Base-by-base conservation (phyloP, 768 basidiomycete species). In the Xerocomellus intermedius region DNA sequence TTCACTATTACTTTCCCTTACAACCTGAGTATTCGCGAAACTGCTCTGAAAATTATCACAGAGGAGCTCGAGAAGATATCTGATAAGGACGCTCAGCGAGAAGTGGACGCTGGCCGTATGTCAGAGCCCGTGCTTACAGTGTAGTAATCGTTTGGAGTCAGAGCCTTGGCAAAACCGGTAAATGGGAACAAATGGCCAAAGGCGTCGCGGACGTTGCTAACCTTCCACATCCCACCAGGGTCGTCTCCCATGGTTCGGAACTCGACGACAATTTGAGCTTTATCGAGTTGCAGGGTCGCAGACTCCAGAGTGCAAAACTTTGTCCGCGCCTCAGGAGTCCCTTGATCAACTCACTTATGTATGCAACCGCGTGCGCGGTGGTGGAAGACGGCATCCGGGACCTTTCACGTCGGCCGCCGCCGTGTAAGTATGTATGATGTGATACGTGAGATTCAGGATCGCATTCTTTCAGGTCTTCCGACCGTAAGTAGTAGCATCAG, bases 161-260 rank as follows among this genome's bases (percentile, higher is more conserved):
- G 93, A 97, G n/a, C 67, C 80, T 92, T 52, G 74, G 73, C 64
- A 82, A 77, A 53, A 82, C 82, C 30, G 92, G 91, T 65, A 98
- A 98, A 73, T 98, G 93, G 90, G 87, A 91, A 26, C 83, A 90
- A 0, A 97, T 98, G 91, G 78, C 98, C 5, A 84, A 91, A 59
- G 97, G 97, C 14, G 80, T 98, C 38, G 65, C 80, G 9, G 94
- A 97, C 63, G 96, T 99, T 21, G 91, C 91, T 26, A 71, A 74
- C 8, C 82, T 99, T 30, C 85, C 87, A 0, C 89, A 94, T 69
- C 96, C 96, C 4, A 94, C 86, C 5, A 95, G 93, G 6, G 75
- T 79, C 37, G 84, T 97, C 19, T 82, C 89, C 1, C 98, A 97
- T 70, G 94, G 96, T 1, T 85, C 84, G 17, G 82, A 91, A 64